phyloP scores from a whole-genome alignment of 2,329 filamentous ascomycete species.

The Aspergillus tamarii region DNA sequence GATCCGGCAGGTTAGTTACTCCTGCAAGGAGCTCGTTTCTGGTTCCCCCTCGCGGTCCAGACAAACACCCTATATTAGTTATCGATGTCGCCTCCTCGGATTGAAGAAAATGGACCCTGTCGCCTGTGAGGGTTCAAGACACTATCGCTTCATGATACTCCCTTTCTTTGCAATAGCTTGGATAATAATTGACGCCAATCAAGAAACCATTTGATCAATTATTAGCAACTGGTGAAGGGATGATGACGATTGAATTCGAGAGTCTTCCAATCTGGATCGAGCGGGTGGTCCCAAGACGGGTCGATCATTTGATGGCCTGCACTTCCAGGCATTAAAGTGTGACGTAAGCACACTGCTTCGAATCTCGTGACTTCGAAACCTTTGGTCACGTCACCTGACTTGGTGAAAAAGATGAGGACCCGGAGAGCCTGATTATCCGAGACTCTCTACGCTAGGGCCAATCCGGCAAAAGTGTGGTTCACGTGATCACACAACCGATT shows the following conservation, averaged over 20 bases:
- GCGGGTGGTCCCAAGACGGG: background rate
- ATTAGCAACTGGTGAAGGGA: conserved; percentile 12
- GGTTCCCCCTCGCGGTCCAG: conserved; percentile 16
- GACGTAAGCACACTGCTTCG: background rate
- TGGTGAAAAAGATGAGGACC: background rate
- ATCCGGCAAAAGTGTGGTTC: conserved; percentile 9
- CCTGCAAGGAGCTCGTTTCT: conserved; percentile 25
- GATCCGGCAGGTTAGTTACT: conserved; percentile 17
- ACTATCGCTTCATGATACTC: conserved; percentile 22
- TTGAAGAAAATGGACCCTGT: conserved; percentile 8
- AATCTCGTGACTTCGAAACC: background rate
- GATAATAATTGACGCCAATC: conserved; percentile 22
- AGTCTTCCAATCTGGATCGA: background rate
- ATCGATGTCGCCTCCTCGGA: conserved; percentile 5
- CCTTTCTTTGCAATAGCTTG: conserved; percentile 24
- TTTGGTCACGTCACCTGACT: background rate
- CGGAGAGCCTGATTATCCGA: conserved; percentile 16
- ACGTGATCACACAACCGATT: conserved; percentile 48
- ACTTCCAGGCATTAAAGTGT: background rate
- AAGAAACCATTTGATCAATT: conserved; percentile 12
- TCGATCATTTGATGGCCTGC: background rate
- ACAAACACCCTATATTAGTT: conserved; percentile 18
- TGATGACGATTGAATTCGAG: conserved; percentile 1
- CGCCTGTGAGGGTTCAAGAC: conserved; percentile 25
- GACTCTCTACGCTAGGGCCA: conserved; percentile 12